phyloP scores from a whole-genome alignment of 805 yeast genomes.

The Starmerella powellii region DNA sequence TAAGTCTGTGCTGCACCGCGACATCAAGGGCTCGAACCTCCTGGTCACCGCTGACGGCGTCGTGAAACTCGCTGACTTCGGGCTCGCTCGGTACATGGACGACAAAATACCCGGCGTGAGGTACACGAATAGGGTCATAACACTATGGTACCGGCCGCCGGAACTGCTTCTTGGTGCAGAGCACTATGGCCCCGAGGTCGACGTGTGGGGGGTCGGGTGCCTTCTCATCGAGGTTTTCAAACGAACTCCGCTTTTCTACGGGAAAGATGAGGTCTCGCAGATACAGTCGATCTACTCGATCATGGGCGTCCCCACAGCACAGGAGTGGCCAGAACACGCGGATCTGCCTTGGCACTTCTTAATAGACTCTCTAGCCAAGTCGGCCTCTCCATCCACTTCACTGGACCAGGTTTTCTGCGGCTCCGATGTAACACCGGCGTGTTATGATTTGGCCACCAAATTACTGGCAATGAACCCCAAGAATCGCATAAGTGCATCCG shows the following conservation, averaged over 20 bases:
- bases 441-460: constrained; percentile 49
- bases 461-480: constrained; percentile 59
- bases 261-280: constrained; percentile 79
- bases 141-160: constrained; percentile 96
- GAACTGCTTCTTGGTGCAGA: constrained; percentile 85
- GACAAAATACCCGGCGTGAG: constrained; percentile 41
- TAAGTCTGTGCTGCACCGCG: constrained; percentile 59
- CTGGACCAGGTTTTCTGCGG: constrained; percentile 36
- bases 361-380: constrained; percentile 37
- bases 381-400: constrained; percentile 8
- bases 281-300: constrained; percentile 60
- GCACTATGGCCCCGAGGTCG: constrained; percentile 79
- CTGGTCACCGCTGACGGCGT: constrained; percentile 61
- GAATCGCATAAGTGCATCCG: constrained; percentile 51
- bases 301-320: constrained; percentile 73
- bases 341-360: constrained; percentile 87
- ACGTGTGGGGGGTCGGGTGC: constrained; percentile 96
- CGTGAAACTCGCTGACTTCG: constrained; percentile 89
- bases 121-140: constrained; percentile 89
- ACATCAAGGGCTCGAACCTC: constrained; percentile 88
- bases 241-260: constrained; percentile 69
- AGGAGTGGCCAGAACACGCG: constrained; percentile 67
- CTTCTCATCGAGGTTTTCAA: constrained; percentile 70
- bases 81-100: constrained; percentile 52
- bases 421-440: constrained; percentile 33